Percentiles rank a stretch among this genome's conserved stretches.
phyloP scores from a whole-genome alignment of 176 grass and related monocot genomes.

The Carex parvula region DNA sequence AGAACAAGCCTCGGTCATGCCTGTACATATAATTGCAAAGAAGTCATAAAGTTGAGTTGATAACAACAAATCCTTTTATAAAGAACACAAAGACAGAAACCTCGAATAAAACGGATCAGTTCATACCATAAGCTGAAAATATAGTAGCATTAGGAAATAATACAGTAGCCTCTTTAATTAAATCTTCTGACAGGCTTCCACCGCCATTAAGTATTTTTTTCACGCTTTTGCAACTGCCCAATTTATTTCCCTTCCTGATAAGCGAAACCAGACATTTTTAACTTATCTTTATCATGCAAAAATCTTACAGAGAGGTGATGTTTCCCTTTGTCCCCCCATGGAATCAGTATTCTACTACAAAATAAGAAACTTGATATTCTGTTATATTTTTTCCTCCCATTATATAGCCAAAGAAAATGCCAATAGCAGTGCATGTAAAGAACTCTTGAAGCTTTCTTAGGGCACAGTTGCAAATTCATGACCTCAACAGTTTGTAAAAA shows the following conservation, averaged over 20 bases:
- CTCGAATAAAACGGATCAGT: not conserved
- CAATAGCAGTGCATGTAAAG: not conserved
- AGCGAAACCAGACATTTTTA: not conserved
- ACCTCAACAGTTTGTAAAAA: not conserved
- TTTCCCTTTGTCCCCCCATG: not conserved
- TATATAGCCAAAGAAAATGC: not conserved
- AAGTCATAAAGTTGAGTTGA: conserved; percentile 1
- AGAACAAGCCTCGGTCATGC: conserved; percentile 95
- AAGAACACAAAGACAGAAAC: not conserved
- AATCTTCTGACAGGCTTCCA: conserved; percentile 48
- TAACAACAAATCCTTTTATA: not conserved
- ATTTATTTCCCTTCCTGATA: conserved; percentile 42
- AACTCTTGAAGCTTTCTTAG: not conserved
- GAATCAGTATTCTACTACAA: not conserved
- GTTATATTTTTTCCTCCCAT: not conserved
- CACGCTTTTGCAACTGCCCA: conserved; percentile 27
- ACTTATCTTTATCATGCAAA: not conserved
- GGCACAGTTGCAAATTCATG: not conserved
- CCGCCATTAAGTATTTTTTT: conserved; percentile 82
- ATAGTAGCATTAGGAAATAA: conserved; percentile 61
- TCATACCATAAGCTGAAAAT: conserved; percentile 79
- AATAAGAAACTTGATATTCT: not conserved
- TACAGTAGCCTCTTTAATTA: conserved; percentile 35
- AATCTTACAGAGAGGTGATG: not conserved
- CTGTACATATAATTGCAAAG: conserved; percentile 29